Base-by-base conservation (phyloP, 2,329 filamentous ascomycete genomes). In the Tolypocladium ophioglossoides region DNA sequence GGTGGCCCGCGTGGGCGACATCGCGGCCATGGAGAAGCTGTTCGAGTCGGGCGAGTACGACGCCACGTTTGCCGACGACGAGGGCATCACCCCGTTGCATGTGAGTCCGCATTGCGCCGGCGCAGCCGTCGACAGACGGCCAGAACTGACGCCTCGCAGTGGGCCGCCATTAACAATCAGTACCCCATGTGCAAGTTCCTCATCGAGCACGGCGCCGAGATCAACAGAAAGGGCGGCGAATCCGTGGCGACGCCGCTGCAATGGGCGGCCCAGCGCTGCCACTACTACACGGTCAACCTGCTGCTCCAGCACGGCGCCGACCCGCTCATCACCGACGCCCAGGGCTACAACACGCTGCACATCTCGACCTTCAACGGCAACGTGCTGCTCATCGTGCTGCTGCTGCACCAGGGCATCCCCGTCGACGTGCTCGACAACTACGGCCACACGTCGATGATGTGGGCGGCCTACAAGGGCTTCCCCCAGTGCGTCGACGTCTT, bases 91-190 rank as follows among this genome's bases (percentile, higher is more conserved):
- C 41, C 91, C 94, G 58, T 74, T 99, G 70, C 94, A 97, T 78
- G 92, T 96, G 79, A 64, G 81, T 75, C 34, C 3, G 7, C 27
- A 5, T n/a, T 39, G 38, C 38, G 38, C 9, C 2, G 9, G 27
- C 16, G 7, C 62, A 7, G 18, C 18, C n/a, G 7, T 20, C 27
- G 5, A 8, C n/a, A n/a, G n/a, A n/a, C 27, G 32, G 32, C 32
- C 32, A 4, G 32, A 6, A 4, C 57, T 39, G 22, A 47, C 11
- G 35, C 35, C 12, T 48, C 61, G 52, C 68, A 99, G 90, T 99
- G 94, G 94, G 94, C 94, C 49, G 90, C 95, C 39, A 97, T 99
- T 70, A 99, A 99, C 75, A 97, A 97, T 67, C 94, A 96, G 69
- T 95, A 92, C 74, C 89, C 89, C 61, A 91, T 97, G 77, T 96